A percentile compares a stretch with the other conserved stretches of the same genome.
phyloP scores from a whole-genome alignment of 768 basidiomycete species.

The Glaciozyma martinii region DNA sequence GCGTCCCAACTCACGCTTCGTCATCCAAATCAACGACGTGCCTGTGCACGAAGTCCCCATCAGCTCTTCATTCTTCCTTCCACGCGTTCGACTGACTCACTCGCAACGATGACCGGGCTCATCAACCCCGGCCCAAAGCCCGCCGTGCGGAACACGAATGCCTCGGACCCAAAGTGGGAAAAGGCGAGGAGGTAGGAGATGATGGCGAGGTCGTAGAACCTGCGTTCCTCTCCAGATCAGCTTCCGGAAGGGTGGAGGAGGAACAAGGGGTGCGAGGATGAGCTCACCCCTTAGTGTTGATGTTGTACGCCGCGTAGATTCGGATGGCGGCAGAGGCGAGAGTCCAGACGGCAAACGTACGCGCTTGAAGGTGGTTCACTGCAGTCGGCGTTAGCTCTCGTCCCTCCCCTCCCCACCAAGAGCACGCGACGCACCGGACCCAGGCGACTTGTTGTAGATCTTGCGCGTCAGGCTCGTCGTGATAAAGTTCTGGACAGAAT shows the following conservation, averaged over 20 bases:
- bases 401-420: not conserved
- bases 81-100: constrained; percentile 46
- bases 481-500: constrained; percentile 70
- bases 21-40: constrained; percentile 72
- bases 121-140: constrained; percentile 54
- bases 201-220: constrained; percentile 81
- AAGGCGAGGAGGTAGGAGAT: constrained; percentile 84
- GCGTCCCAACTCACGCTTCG: constrained; percentile 41
- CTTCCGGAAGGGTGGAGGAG: not conserved
- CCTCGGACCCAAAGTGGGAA: constrained; percentile 77
- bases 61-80: not conserved
- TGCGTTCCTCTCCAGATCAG: constrained; percentile 37
- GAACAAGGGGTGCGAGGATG: not conserved
- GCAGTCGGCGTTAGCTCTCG: not conserved
- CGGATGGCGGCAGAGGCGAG: constrained; percentile 73
- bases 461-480: constrained; percentile 67
- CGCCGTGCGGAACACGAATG: constrained; percentile 70
- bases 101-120: constrained; percentile 72
- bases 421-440: constrained; percentile 38
- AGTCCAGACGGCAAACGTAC: constrained; percentile 89
- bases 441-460: constrained; percentile 54
- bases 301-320: constrained; percentile 79
- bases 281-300: constrained; percentile 62
- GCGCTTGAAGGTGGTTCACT: constrained; percentile 74
- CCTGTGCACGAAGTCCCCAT: constrained; percentile 4